These are phyloP conservation scores for Pestalotiopsis sp. DNA, from an alignment of 2,329 filamentous ascomycete genomes.

Conservation along the genomic window DNA sequence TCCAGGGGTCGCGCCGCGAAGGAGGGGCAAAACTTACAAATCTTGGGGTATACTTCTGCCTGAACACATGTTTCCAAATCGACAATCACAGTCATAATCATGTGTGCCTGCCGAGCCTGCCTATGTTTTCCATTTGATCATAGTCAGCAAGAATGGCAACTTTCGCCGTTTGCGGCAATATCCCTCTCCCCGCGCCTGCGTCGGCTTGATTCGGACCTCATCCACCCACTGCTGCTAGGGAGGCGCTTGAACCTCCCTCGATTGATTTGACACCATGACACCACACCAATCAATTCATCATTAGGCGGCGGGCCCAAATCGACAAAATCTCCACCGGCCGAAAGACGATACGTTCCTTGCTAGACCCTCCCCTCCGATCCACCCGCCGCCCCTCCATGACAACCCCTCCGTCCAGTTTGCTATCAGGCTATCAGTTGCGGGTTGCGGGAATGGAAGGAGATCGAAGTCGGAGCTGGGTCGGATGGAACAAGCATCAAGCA, in stretches of 20 bases:
- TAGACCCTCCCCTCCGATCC: neutral
- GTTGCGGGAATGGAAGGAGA: neutral
- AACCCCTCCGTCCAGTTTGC: neutral
- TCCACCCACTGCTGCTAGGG: neutral
- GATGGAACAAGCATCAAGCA: neutral
- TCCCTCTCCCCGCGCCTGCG: neutral
- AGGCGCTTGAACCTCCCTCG: neutral
- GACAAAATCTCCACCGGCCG: neutral
- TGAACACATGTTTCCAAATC: neutral
- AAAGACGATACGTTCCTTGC: neutral
- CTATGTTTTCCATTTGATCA: neutral
- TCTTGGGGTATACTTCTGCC: neutral
- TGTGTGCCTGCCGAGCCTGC: too few species aligned
- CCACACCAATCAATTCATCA: neutral
- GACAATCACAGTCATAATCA: too few species aligned
- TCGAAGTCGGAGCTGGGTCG: slow-evolving; percentile 11
- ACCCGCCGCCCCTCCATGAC: slow-evolving; percentile 2
- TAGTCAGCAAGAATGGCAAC: neutral
- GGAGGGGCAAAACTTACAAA: neutral
- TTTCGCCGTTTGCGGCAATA: neutral
- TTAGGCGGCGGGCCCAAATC: neutral
- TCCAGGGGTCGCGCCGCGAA: neutral
- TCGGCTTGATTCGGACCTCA: neutral
- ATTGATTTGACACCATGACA: neutral
- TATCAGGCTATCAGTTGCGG: neutral